phyloP scores from a whole-genome alignment of 176 grass and related monocot species.

The Bothriochloa decipiens region DNA sequence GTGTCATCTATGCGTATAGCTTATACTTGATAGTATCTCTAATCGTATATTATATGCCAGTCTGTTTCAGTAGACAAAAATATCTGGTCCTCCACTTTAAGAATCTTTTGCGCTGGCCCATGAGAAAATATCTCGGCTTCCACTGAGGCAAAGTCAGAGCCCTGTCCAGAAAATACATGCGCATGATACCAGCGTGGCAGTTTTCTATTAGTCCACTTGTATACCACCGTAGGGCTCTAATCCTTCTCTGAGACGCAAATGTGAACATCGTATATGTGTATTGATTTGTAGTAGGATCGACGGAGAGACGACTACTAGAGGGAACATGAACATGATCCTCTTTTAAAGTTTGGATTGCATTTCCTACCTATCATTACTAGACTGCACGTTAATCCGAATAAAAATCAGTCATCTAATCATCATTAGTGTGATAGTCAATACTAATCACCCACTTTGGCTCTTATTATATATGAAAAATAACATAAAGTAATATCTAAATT shows the following conservation, averaged over 20 bases:
- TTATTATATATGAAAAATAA: no score
- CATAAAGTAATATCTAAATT: no score
- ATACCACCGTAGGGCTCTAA: not conserved
- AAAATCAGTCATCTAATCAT: no score
- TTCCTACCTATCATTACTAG: not conserved
- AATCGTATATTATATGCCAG: conserved; percentile 23
- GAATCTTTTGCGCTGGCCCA: conserved; percentile 4
- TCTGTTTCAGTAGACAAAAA: conserved; percentile 42
- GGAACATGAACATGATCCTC: not conserved
- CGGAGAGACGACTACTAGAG: not conserved
- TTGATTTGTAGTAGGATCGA: not conserved
- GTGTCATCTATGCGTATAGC: not conserved
- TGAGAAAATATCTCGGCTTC: not conserved
- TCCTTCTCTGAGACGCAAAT: not conserved
- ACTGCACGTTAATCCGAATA: not conserved
- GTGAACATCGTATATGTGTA: not conserved
- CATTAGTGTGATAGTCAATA: no score
- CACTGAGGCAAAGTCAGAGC: not conserved
- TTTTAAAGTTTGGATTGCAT: not conserved
- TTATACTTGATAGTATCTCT: conserved; percentile 17
- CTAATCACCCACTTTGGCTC: no score
- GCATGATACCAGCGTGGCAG: not conserved
- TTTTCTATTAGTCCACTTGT: not conserved
- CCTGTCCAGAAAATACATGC: not conserved
- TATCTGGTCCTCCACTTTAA: conserved; percentile 22